Evolutionary conservation across 441 rosid genomes (phyloP).

Genomic region (Pelargonium fulgidum): DNA sequence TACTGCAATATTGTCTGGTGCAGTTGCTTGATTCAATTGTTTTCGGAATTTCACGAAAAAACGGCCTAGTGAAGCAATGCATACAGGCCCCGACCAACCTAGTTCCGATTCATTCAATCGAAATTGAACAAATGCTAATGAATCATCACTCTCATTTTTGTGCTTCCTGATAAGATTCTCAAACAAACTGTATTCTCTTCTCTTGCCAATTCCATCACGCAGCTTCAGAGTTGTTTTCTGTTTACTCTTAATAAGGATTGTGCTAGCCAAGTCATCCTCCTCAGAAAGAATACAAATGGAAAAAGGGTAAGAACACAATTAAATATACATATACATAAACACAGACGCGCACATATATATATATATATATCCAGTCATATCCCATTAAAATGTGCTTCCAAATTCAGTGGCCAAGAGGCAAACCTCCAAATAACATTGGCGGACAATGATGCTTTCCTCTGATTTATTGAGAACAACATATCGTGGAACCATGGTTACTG

Average conservation of each 20-base stretch:
- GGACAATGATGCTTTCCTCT: constrained; percentile 54
- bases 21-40: constrained; percentile 45
- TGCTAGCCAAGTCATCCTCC: constrained; percentile 63
- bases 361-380: constrained; percentile 10
- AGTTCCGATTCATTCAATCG: constrained; percentile 47
- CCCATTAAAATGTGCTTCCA: constrained; percentile 15
- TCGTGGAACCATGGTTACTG: constrained; percentile 63
- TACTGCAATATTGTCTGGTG: constrained; percentile 21
- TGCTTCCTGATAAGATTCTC: constrained; percentile 84
- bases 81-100: constrained; percentile 92
- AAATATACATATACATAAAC: not conserved
- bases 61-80: constrained; percentile 80
- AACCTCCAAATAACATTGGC: constrained; percentile 84
- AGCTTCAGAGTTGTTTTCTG: constrained; percentile 49
- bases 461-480: constrained; percentile 70
- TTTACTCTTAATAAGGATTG: constrained; percentile 42
- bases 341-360: too few species aligned
- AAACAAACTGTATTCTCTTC: constrained; percentile 60
- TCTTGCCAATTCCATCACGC: constrained; percentile 46
- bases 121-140: constrained; percentile 59
- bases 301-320: constrained; percentile 20
- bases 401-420: constrained; percentile 24
- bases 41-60: constrained; percentile 83
- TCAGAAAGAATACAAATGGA: constrained; percentile 17
- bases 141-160: constrained; percentile 47